These are phyloP conservation scores for Lachnellula cervina DNA, from an alignment of 2,329 filamentous ascomycete genomes.

Conservation along the genomic window DNA sequence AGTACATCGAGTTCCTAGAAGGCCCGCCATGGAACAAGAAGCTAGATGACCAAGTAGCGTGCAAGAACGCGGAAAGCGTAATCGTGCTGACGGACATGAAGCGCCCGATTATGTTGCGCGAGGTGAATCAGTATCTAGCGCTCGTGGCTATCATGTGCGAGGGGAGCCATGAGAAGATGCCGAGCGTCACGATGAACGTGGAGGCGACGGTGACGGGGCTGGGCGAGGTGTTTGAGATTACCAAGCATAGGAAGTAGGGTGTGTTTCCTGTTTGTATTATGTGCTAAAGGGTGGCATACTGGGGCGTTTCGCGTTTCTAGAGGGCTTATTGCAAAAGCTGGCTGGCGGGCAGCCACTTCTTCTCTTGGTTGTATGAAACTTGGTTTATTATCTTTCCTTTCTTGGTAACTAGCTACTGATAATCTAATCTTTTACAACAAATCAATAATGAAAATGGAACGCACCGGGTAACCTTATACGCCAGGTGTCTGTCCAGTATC, in stretches of 20 bases:
- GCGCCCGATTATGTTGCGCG: slow-evolving; percentile 61
- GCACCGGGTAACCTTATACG: too few species aligned
- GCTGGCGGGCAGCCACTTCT: too few species aligned
- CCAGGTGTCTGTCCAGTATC: too few species aligned
- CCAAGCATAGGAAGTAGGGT: slow-evolving; percentile 45
- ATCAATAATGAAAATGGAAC: too few species aligned
- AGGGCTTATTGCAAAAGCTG: too few species aligned
- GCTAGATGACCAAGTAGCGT: slow-evolving; percentile 62
- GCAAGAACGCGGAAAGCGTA: slow-evolving; percentile 61
- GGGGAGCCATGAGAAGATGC: slow-evolving; percentile 77
- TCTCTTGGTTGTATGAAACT: too few species aligned
- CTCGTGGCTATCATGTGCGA: slow-evolving; percentile 85
- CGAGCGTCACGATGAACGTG: slow-evolving; percentile 81
- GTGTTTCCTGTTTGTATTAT: background rate
- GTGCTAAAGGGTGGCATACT: background rate
- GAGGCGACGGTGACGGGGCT: slow-evolving; percentile 75
- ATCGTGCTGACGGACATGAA: slow-evolving; percentile 59
- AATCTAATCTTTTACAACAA: too few species aligned
- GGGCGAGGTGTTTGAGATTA: slow-evolving; percentile 73
- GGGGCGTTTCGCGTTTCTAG: background rate
- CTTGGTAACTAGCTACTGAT: too few species aligned
- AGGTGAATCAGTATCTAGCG: slow-evolving; percentile 70
- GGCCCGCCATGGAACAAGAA: slow-evolving; percentile 56
- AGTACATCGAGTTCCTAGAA: slow-evolving; percentile 52
- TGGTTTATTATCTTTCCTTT: too few species aligned